phyloP scores from a whole-genome alignment of 2,329 filamentous ascomycete species.

The Blastomyces parvus region DNA sequence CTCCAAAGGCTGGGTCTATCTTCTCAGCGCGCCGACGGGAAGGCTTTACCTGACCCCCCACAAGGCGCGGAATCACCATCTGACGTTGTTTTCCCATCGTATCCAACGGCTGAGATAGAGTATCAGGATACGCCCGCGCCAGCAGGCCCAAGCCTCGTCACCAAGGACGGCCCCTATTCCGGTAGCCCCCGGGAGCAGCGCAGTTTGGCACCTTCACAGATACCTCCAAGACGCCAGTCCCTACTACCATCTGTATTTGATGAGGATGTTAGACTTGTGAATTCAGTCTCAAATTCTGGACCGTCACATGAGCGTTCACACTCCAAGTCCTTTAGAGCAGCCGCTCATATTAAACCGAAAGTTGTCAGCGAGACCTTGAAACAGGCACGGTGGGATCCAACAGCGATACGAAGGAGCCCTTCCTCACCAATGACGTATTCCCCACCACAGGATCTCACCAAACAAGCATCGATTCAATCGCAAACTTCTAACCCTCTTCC shows the following conservation, averaged over 20 bases:
- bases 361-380: background rate
- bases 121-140: slow-evolving; percentile 34
- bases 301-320: slow-evolving; percentile 38
- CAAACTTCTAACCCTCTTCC: slow-evolving; percentile 25
- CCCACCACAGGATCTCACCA: slow-evolving; percentile 9
- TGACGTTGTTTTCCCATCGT: slow-evolving; percentile 14
- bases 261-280: slow-evolving; percentile 19
- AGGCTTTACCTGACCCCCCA: slow-evolving; percentile 64
- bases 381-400: slow-evolving; percentile 54
- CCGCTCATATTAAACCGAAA: background rate
- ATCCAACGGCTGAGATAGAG: slow-evolving; percentile 23
- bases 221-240: slow-evolving; percentile 32
- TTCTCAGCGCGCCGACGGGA: slow-evolving; percentile 48
- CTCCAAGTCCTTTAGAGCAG: slow-evolving; percentile 14
- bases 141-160: slow-evolving; percentile 46
- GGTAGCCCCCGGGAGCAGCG: slow-evolving; percentile 20
- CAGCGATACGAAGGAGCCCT: slow-evolving; percentile 57
- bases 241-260: slow-evolving; percentile 29
- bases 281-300: slow-evolving; percentile 27
- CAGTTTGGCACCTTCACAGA: slow-evolving; percentile 22
- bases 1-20: slow-evolving; percentile 57
- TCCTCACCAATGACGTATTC: slow-evolving; percentile 36
- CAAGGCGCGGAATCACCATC: slow-evolving; percentile 49
- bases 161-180: slow-evolving; percentile 29
- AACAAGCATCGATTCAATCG: slow-evolving; percentile 10